These are phyloP conservation scores for Hymenoscyphus repandus DNA, from an alignment of 2,329 filamentous ascomycete genomes.

Conservation along the genomic window DNA sequence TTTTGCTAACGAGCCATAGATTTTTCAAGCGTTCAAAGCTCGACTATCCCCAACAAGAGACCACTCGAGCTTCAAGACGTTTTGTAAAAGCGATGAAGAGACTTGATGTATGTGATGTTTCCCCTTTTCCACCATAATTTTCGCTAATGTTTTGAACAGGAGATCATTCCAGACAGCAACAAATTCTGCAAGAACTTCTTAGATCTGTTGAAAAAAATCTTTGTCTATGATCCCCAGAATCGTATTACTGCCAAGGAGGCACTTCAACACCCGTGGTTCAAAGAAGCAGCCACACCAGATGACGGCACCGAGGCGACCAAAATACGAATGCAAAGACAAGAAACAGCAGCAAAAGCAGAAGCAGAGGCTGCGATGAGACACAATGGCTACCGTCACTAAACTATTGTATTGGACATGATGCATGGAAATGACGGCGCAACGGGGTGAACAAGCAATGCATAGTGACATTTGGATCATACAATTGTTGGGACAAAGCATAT, in stretches of 20 bases:
- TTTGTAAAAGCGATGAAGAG: slow-evolving; percentile 71
- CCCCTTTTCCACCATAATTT: not conserved
- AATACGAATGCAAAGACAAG: slow-evolving; percentile 41
- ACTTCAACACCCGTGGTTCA: slow-evolving; percentile 63
- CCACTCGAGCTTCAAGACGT: slow-evolving; percentile 56
- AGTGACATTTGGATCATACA: slow-evolving; percentile 17
- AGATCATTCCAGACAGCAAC: slow-evolving; percentile 57
- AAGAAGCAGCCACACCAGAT: slow-evolving; percentile 56
- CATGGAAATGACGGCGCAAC: slow-evolving; percentile 29
- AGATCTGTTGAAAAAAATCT: slow-evolving; percentile 60
- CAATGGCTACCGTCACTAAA: slow-evolving; percentile 27
- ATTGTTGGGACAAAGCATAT: slow-evolving; percentile 14
- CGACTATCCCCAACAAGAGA: slow-evolving; percentile 60
- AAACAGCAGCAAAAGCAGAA: slow-evolving; percentile 17
- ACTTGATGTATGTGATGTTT: slow-evolving; percentile 45
- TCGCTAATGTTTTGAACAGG: slow-evolving; percentile 38
- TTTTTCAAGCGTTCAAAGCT: slow-evolving; percentile 63
- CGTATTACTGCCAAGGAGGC: slow-evolving; percentile 64
- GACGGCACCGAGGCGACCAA: slow-evolving; percentile 65
- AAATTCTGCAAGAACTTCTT: slow-evolving; percentile 58
- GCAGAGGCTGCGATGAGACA: slow-evolving; percentile 16
- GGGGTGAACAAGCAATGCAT: slow-evolving; percentile 19
- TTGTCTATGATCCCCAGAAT: slow-evolving; percentile 60
- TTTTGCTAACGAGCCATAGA: slow-evolving; percentile 38
- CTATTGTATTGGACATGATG: slow-evolving; percentile 22